Base-by-base conservation (phyloP, 352 stramenopile species). In the Phytopythium sindhum region DNA sequence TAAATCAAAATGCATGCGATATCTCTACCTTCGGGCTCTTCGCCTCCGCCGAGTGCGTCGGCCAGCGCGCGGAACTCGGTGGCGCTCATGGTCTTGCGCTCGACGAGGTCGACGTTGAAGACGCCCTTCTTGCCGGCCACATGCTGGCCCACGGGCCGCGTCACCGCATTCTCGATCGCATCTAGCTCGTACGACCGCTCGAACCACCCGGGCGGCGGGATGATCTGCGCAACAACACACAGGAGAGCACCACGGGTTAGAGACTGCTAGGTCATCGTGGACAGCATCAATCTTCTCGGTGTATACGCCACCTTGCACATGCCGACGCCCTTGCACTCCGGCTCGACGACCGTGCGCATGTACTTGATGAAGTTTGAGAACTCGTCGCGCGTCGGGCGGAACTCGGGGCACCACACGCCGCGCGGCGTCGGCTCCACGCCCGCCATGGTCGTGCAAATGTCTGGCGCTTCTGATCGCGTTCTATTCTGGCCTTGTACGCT, bases 41-140 rank as follows among this genome's bases (percentile, higher is more conserved):
- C 74, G 33, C 70, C 66, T 15, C 77, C 61, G 1, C 65, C 64
- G 11, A 74, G 66, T 41, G 60, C 19, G 33, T 76, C 68, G 15
- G 86, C 65, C 41, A 93, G 75, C 35, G 48, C 47, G 44, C 84
- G 66, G 57, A 96, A 97, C 28, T 90, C 81, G 7, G 33, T 60
- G 17, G 90, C 68, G 11, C 57, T 79, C 73, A 93, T 80, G 4
- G 72, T 84, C 69, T 91, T 91, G 58, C 75, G 77, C 65, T 97
- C 90, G 39, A 97, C 84, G 23, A 98, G 74, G 41, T 96, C 88
- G 50, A 98, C 82, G 72, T 92, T 90, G 72, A 94, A 98, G 26
- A 97, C 79, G 41, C 90, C 90, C 67, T 95, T 91, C 68, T 91
- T 93, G 41, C 91, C 89, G 19, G 88, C 89, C 12, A 97, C 86